Conservation (phyloP, 176 grass and related monocot genomes). For the Poa annua region DNA sequence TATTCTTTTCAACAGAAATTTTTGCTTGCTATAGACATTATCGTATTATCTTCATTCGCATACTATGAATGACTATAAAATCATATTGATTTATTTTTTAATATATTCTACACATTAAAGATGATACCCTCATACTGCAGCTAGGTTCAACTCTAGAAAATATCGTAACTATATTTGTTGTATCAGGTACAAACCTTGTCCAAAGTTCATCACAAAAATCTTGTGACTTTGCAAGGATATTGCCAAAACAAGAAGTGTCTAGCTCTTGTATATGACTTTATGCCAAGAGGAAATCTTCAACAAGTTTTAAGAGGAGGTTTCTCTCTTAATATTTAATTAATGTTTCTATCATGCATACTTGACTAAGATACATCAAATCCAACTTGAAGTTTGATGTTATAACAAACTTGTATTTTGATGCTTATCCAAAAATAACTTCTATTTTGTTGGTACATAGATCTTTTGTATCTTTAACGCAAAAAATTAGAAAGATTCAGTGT, state of each 20-base stretch:
- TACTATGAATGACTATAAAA: not conserved
- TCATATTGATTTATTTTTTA: too few relatives aligned
- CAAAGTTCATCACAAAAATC: slow-evolving; percentile 52
- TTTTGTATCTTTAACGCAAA: too few relatives aligned
- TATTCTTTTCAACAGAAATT: not conserved
- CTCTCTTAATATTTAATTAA: not conserved
- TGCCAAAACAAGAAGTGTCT: slow-evolving; percentile 53
- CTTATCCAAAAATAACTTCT: too few relatives aligned
- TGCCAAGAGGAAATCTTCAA: slow-evolving; percentile 53
- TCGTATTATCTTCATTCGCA: not conserved
- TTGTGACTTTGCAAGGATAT: slow-evolving; percentile 47
- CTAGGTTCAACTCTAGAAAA: not conserved
- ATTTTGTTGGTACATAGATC: too few relatives aligned
- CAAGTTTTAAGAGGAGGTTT: slow-evolving; percentile 45
- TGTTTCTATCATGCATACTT: not conserved
- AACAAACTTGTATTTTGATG: not conserved
- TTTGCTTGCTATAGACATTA: not conserved
- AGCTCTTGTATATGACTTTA: slow-evolving; percentile 47
- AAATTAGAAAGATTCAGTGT: too few relatives aligned
- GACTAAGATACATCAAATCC: not conserved
- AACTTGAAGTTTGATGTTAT: not conserved
- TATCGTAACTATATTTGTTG: not conserved
- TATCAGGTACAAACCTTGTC: slow-evolving; percentile 39
- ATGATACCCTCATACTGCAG: not conserved
- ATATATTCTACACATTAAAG: not conserved